Evolutionary conservation across 164 flowering plant genomes (phyloP).

Genomic region (Cinnamomum micranthum): DNA sequence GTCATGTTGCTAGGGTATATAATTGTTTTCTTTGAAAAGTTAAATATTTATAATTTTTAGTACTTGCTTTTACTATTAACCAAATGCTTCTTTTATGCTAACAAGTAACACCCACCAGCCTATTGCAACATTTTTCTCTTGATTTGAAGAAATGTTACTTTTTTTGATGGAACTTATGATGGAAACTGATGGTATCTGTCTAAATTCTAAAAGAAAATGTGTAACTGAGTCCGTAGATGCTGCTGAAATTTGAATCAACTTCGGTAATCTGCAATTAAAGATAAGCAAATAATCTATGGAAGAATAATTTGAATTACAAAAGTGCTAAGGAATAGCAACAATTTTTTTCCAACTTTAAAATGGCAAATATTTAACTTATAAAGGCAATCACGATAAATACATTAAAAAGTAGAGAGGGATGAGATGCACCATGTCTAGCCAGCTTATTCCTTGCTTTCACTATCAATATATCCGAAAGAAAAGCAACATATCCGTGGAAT

Average conservation of each 20-base stretch:
- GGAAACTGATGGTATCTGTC: slow-evolving; percentile 3
- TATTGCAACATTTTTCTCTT: not conserved
- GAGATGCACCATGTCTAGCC: too few species aligned
- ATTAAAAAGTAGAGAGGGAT: too few species aligned
- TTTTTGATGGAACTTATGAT: not conserved
- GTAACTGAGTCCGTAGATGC: not conserved
- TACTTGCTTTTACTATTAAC: not conserved
- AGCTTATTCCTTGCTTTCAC: too few species aligned
- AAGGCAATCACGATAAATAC: too few species aligned
- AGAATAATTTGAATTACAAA: too few species aligned
- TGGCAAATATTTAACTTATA: too few species aligned
- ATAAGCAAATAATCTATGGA: too few species aligned
- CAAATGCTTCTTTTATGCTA: not conserved
- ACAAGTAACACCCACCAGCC: not conserved
- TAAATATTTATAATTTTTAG: not conserved
- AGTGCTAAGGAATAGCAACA: too few species aligned
- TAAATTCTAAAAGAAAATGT: not conserved
- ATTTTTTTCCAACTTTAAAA: too few species aligned
- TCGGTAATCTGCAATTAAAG: not conserved
- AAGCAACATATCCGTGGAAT: too few species aligned
- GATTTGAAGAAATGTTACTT: not conserved
- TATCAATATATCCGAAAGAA: too few species aligned
- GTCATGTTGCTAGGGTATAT: slow-evolving; percentile 72
- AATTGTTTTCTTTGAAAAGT: not conserved
- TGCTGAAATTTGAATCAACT: not conserved